Base-by-base conservation (phyloP, 148 eudicot genomes). In the Drosera capensis region DNA sequence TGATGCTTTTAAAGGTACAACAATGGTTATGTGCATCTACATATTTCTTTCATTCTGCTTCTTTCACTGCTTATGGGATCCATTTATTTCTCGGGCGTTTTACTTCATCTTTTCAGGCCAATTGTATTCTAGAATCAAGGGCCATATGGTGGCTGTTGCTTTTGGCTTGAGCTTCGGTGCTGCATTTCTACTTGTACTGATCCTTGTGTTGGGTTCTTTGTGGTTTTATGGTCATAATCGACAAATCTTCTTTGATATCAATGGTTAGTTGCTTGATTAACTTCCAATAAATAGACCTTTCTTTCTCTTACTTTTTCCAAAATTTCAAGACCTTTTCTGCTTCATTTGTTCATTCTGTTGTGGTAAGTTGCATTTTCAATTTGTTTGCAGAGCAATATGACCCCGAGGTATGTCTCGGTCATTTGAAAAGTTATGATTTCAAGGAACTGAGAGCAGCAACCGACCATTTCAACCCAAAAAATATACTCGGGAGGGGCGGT, bases 191-290 rank as follows among this genome's bases (percentile, higher is more conserved):
- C 21, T 60, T 42, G 36, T 77, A 18, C 5, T 49, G 45, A 15
- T 67, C 18, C 40, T 80, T 42, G 82, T 58, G 14, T 49, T 75
- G 47, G 72, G 78, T 30, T 43, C 80, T 48, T 85, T 86, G 90
- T 67, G 86, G 86, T 80, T 86, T 46, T 80, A 85, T 23, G 51
- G 82, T 44, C 90, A 66, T 57, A 77, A 77, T 26, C 47, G 67
- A 30, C 93, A 82, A 57, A 72, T 78, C 18, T 82, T 74, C 75
- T 82, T 82, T 45, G 93, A 83, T 62, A 83, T 79, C 12, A 79
- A 76, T 65, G 94, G 94, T 83, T 39, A 68, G 94, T 69, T 39
- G n/a, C n/a, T n/a, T n/a, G n/a, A n/a, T n/a, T n/a, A n/a, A n/a
- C n/a, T n/a, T 6, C 31, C 31, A 28, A 28, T 28, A 28, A 28